Conservation (phyloP, 768 basidiomycete genomes). For the Daedalea quercina region DNA sequence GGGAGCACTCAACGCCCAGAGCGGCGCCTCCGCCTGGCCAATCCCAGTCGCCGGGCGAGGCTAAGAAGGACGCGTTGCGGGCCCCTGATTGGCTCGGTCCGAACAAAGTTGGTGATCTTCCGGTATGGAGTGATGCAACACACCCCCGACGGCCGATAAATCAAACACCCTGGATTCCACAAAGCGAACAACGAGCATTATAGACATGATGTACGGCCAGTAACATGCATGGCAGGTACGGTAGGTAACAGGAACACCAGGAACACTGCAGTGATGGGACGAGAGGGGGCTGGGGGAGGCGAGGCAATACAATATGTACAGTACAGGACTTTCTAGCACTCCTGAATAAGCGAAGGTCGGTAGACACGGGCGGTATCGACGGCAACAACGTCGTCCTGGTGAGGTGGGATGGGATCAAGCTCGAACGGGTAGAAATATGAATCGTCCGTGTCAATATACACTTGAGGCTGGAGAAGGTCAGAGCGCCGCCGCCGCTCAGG, state of each 20-base stretch:
- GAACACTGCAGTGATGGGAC: conserved; percentile 7
- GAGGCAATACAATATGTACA: conserved; percentile 2
- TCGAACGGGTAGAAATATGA: conserved; percentile 60
- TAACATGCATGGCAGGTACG: conserved; percentile 12
- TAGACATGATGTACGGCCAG: conserved; percentile 1
- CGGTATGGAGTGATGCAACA: not conserved
- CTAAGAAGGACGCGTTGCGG: too few species aligned
- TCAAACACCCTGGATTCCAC: conserved; percentile 14
- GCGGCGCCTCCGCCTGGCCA: not conserved
- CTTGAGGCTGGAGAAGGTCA: conserved; percentile 32
- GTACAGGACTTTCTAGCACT: conserved; percentile 45
- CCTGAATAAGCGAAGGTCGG: conserved; percentile 40
- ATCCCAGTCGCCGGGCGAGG: not conserved
- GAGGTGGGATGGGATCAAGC: conserved; percentile 67
- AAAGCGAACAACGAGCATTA: conserved; percentile 12
- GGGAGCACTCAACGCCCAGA: not conserved
- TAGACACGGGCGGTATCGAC: conserved; percentile 29
- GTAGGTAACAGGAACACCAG: conserved; percentile 8
- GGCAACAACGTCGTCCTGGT: conserved; percentile 37
- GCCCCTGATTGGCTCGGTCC: too few species aligned
- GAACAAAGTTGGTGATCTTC: not conserved
- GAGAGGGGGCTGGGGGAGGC: not conserved
- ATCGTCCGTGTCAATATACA: conserved; percentile 57
- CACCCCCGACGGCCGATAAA: conserved; percentile 10
- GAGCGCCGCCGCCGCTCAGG: conserved; percentile 40